Conservation (phyloP, 306 rosid species). For the Cucumis hystrix region DNA sequence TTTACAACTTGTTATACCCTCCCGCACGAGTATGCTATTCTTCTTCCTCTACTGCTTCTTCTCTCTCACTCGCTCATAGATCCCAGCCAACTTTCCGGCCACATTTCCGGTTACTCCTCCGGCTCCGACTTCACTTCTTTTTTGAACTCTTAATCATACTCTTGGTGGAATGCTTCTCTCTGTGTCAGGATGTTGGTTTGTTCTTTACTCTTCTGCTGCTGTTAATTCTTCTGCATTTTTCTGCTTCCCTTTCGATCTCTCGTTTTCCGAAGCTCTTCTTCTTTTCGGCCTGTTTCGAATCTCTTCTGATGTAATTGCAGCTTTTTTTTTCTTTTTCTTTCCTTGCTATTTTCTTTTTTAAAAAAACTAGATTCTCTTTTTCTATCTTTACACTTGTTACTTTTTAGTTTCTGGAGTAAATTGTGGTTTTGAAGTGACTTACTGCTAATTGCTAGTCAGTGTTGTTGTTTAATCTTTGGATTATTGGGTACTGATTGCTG, state of each 20-base stretch:
- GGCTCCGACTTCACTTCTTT: neutral
- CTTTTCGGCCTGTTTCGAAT: slow-evolving; percentile 20
- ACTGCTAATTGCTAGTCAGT: neutral
- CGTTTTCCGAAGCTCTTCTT: slow-evolving; percentile 11
- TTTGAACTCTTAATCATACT: neutral
- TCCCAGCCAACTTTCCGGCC: neutral
- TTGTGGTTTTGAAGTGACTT: neutral
- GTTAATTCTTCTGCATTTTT: slow-evolving; percentile 7
- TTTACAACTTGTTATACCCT: neutral
- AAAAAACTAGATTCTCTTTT: slow-evolving; percentile 6
- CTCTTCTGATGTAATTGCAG: slow-evolving; percentile 13
- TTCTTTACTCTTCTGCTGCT: slow-evolving; percentile 5
- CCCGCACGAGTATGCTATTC: neutral
- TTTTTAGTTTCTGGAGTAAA: neutral
- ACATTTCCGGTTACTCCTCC: neutral
- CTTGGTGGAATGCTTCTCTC: neutral
- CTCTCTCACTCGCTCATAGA: neutral
- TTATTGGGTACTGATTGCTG: neutral
- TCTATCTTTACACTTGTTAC: slow-evolving; percentile 1
- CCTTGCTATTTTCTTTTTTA: neutral
- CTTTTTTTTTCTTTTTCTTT: slow-evolving; percentile 1
- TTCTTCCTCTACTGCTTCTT: neutral
- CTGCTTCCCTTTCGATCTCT: slow-evolving; percentile 13
- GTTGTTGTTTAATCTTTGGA: neutral
- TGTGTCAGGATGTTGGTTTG: slow-evolving; percentile 9